phyloP scores from a whole-genome alignment of 148 eudicot species.

The Heliosperma pusillum region DNA sequence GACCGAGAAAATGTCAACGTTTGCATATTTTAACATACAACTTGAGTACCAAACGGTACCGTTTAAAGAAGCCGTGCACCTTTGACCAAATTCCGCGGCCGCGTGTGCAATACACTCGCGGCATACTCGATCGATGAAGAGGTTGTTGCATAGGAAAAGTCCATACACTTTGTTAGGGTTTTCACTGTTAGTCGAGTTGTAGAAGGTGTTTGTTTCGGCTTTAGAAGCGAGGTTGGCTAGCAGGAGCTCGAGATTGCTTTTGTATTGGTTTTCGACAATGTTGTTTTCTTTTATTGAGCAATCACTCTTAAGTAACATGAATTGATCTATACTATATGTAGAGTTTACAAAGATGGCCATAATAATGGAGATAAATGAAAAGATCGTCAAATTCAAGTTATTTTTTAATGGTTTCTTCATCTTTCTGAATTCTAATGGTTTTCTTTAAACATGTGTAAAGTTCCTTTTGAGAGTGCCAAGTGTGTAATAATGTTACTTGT shows the following conservation, averaged over 20 bases:
- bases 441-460: not conserved
- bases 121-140: slow-evolving; percentile 21
- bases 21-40: slow-evolving; percentile 29
- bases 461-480: not conserved
- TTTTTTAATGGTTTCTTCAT: not conserved
- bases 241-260: slow-evolving; percentile 17
- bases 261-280: not conserved
- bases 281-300: slow-evolving; percentile 10
- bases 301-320: slow-evolving; percentile 7
- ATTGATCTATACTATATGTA: slow-evolving; percentile 10
- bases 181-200: slow-evolving; percentile 7
- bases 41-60: slow-evolving; percentile 22
- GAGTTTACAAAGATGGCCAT: not conserved
- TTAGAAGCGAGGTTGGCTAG: slow-evolving; percentile 17
- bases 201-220: slow-evolving; percentile 19
- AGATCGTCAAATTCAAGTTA: not conserved
- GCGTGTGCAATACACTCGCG: slow-evolving; percentile 17
- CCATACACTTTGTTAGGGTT: slow-evolving; percentile 21
- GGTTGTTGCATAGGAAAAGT: slow-evolving; percentile 18
- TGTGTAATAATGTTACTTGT: not conserved
- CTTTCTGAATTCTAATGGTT: not conserved
- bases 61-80: slow-evolving; percentile 19
- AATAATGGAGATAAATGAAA: slow-evolving; percentile 8
- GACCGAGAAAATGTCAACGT: slow-evolving; percentile 14
- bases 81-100: slow-evolving; percentile 7